These are phyloP conservation scores for Parascedosporium putredinis DNA, from an alignment of 2,329 filamentous ascomycete species.

Conservation along the genomic window DNA sequence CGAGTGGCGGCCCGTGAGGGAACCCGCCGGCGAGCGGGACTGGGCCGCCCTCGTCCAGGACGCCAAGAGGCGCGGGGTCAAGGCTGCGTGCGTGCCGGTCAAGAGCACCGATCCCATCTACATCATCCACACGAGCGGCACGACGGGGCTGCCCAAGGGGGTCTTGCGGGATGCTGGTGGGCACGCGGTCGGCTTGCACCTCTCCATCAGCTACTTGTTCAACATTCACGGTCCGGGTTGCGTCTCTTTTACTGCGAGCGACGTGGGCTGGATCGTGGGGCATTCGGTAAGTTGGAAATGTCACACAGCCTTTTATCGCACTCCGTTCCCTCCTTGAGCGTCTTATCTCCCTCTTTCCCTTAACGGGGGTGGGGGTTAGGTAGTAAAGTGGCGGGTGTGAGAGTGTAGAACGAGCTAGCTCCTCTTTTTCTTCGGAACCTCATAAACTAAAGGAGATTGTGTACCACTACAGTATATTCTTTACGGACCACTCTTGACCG, in stretches of 20 bases:
- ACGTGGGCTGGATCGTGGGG: constrained; percentile 71
- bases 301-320: no score
- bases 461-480: constrained; percentile 55
- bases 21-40: constrained; percentile 58
- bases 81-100: constrained; percentile 66
- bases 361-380: no score
- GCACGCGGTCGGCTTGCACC: constrained; percentile 73
- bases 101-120: constrained; percentile 73
- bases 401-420: no score
- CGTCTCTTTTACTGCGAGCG: constrained; percentile 62
- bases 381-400: no score
- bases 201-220: constrained; percentile 76
- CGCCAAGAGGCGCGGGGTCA: constrained; percentile 54
- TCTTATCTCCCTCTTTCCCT: no score
- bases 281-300: constrained; percentile 38
- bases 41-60: constrained; percentile 72
- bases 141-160: constrained; percentile 74
- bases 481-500: constrained; percentile 76
- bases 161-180: constrained; percentile 75
- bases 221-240: constrained; percentile 74
- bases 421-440: background rate
- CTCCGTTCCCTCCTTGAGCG: background rate
- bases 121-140: constrained; percentile 81
- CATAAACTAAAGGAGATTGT: background rate
- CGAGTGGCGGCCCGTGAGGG: constrained; percentile 60